Percentiles rank a stretch among this genome's conserved stretches.
Conservation (phyloP, 768 basidiomycete species). For the Solioccasus polychromus region DNA sequence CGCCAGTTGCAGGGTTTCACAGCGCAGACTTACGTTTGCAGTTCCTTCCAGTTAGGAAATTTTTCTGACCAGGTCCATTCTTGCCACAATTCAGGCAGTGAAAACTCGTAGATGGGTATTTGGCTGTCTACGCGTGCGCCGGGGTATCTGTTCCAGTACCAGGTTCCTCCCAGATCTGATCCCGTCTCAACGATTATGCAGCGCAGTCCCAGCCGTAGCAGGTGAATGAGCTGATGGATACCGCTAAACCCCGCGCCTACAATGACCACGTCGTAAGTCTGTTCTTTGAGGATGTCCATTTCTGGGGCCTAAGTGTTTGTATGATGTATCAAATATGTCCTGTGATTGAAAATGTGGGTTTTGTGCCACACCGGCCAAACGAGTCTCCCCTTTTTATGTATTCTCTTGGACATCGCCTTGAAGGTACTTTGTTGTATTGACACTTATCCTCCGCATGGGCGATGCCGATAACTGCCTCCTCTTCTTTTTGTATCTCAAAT, state of each 20-base stretch:
- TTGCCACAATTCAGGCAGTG: neutral
- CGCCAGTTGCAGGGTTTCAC: neutral
- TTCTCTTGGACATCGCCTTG: too few species aligned
- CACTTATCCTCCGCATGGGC: too few species aligned
- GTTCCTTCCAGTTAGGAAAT: constrained; percentile 2
- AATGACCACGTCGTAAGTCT: constrained; percentile 1
- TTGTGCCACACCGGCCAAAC: too few species aligned
- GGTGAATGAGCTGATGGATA: neutral
- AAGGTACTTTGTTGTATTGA: too few species aligned
- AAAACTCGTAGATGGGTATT: neutral
- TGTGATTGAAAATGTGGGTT: too few species aligned
- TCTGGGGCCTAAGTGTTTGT: too few species aligned
- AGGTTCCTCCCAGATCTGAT: neutral
- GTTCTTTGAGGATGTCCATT: neutral
- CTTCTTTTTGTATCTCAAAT: too few species aligned
- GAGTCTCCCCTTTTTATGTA: too few species aligned
- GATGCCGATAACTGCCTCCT: too few species aligned
- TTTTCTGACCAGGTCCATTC: neutral
- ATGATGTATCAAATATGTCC: too few species aligned
- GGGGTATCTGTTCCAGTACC: neutral
- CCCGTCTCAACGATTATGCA: constrained; percentile 1
- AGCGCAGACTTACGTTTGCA: neutral
- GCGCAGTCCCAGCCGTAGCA: neutral
- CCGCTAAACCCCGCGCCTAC: neutral
- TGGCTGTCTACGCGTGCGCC: neutral